Evolutionary conservation across 176 grass and related monocot species (phyloP), one percentile per base, ranked within the genome.

Genomic region (Carex pumila): DNA sequence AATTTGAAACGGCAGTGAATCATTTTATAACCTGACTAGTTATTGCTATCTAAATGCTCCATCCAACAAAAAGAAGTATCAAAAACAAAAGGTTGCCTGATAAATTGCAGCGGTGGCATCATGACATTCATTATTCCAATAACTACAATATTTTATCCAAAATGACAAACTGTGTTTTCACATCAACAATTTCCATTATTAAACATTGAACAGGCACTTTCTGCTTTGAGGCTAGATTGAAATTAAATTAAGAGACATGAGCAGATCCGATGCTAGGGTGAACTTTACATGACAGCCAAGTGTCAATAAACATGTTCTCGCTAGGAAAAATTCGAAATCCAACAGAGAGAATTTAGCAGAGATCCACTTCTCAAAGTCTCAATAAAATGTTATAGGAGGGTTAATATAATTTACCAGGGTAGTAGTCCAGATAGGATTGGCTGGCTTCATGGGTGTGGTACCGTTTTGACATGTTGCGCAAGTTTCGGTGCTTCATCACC

Each of bases 371-470:
- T 53, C 12, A 49, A 79, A 73, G 22, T 60, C 12, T 17, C 53
- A 18, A 50, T 39, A 57, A 70, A 54, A 45, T 1, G 37, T 73
- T 15, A 39, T 43, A 32, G 17, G 47, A 50, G 4, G n/a, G 15
- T 31, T 13, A 79, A 71, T 69, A 55, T 2, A 8, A 41, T n/a
- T 54, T 54, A 92, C 92, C 92, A 71, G 86, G 88, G 79, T 94
- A 90, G 80, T 88, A 47, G 88, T 92, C 86, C 60, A 94, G 87
- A 83, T 88, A 94, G 12, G 92, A 94, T 5, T 72, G 34, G 22
- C 90, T 90, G 21, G 73, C 45, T 83, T 75, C 62, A 0, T 54
- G 45, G 53, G 90, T 92, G 61, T n/a, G 43, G 62, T 92, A 90
- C 64, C 39, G 19, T 53, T 92, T 94, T 57, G 90, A 87, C 85